Evolutionary conservation across 2,329 filamentous ascomycete species (phyloP).

Genomic region (Cladophialophora exuberans): DNA sequence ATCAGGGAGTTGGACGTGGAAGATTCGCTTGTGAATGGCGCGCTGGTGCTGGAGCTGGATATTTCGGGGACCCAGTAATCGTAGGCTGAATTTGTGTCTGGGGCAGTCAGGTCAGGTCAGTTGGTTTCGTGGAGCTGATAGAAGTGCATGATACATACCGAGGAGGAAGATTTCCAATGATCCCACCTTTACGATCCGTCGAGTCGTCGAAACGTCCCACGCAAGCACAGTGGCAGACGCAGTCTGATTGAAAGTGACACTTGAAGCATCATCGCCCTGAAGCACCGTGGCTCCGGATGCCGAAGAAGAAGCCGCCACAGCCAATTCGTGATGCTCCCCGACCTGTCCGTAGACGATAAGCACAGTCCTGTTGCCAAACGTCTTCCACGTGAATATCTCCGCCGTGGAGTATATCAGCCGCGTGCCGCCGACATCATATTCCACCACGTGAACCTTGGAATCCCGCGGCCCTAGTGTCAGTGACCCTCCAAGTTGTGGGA

Average conservation of each 20-base stretch:
- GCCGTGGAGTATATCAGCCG: conserved; percentile 49
- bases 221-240: conserved; percentile 40
- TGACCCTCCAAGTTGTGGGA: conserved; percentile 46
- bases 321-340: conserved; percentile 47
- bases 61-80: conserved; percentile 50
- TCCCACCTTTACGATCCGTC: conserved; percentile 43
- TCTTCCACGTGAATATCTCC: conserved; percentile 48
- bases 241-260: conserved; percentile 1
- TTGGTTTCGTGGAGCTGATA: not conserved
- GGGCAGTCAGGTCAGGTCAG: not conserved
- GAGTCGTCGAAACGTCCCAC: conserved; percentile 60
- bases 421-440: conserved; percentile 45
- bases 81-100: conserved; percentile 44
- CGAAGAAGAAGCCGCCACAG: conserved; percentile 35
- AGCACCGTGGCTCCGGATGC: conserved; percentile 2
- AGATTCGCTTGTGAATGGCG: conserved; percentile 44
- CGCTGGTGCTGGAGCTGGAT: conserved; percentile 33
- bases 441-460: conserved; percentile 49
- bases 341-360: conserved; percentile 46
- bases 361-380: conserved; percentile 31
- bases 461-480: conserved; percentile 47
- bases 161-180: conserved; percentile 38
- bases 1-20: not conserved
- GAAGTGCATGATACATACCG: conserved; percentile 8
- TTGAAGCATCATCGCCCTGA: conserved; percentile 3